Conservation (phyloP, 1,284 basidiomycete species). For the Cerioporus squamosus region DNA sequence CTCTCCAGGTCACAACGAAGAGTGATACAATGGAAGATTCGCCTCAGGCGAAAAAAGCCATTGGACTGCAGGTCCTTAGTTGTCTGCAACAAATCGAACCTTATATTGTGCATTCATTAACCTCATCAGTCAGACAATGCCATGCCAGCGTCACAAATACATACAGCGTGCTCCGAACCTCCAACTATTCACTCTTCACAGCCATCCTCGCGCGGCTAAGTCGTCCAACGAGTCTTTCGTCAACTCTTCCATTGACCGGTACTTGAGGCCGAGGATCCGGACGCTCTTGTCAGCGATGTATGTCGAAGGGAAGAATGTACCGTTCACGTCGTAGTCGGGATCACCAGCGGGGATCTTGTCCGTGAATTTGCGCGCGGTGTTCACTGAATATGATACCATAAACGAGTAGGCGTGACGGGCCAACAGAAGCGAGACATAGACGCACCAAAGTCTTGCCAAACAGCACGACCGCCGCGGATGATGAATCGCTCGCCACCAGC, state of each 20-base stretch:
- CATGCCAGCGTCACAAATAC: too few relatives aligned
- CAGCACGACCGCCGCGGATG: constrained; percentile 11
- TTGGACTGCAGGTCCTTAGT: too few relatives aligned
- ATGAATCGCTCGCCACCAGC: constrained; percentile 27
- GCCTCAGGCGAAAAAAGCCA: too few relatives aligned
- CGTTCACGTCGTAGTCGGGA: constrained; percentile 13
- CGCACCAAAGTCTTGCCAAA: constrained; percentile 25
- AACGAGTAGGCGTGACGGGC: constrained; percentile 29
- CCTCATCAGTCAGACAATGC: too few relatives aligned
- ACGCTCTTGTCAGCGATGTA: constrained; percentile 67
- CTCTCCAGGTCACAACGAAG: too few relatives aligned
- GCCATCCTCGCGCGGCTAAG: constrained; percentile 18
- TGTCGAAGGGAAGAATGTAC: constrained; percentile 34
- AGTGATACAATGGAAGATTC: too few relatives aligned
- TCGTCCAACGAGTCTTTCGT: neutral
- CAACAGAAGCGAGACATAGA: constrained; percentile 34
- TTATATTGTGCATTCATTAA: too few relatives aligned
- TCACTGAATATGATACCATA: neutral
- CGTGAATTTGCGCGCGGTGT: constrained; percentile 9
- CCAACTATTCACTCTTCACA: neutral
- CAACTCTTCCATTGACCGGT: constrained; percentile 44
- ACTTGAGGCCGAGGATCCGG: constrained; percentile 63
- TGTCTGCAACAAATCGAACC: too few relatives aligned
- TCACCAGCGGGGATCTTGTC: constrained; percentile 25
- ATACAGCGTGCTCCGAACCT: too few relatives aligned